Evolutionary conservation across 371 early-diverging fungal species (phyloP), one percentile per base, ranked within the genome.

Genomic region (Saksenaea vasiformis): DNA sequence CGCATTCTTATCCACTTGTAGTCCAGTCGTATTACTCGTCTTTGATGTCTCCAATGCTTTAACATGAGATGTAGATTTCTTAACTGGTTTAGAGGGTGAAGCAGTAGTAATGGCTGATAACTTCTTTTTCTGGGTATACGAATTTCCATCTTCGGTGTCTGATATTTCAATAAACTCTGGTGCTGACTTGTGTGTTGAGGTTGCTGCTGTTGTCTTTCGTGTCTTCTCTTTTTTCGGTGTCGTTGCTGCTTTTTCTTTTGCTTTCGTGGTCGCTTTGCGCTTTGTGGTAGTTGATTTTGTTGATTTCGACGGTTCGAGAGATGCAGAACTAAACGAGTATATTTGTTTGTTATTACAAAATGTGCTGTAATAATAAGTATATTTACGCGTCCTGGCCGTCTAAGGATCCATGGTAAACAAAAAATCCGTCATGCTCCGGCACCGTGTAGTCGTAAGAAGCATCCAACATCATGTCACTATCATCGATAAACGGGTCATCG

Each of bases 401-500:
- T 53, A 84, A 64, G 0, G 81, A 72, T 1, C 86, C 86, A 39
- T 80, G 72, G 54, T 75, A 84, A 3, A 73, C 82, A 63, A 78
- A 82, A 36, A 74, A 82, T 13, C 82, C 82, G 8, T 75, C 74
- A 34, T 75, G 61, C 56, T 78, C 77, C 4, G 75, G 75, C 4
- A 64, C 53, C 0, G 70, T 56, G 61, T 72, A 72, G 4, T 72
- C 65, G 41, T 68, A 65, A 31, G 74, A 70, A 7, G 73, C 69
- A 41, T 82, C 79, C 19, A 78, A 58, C 61, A 78, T 67, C 70
- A 77, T 68, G 17, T 82, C 82, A 39, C 82, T 82, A 56, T 82
- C 82, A 43, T 82, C 82, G 47, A 82, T 82, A 53, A 82, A 82
- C 10, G 78, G 79, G 70, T 82, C 82, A 13, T 78, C 76, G 28